A percentile compares a stretch with the other conserved stretches of the same genome.
These are phyloP conservation scores for Salvia rosmarinus DNA, from an alignment of 257 asterid genomes.

Conservation along the genomic window DNA sequence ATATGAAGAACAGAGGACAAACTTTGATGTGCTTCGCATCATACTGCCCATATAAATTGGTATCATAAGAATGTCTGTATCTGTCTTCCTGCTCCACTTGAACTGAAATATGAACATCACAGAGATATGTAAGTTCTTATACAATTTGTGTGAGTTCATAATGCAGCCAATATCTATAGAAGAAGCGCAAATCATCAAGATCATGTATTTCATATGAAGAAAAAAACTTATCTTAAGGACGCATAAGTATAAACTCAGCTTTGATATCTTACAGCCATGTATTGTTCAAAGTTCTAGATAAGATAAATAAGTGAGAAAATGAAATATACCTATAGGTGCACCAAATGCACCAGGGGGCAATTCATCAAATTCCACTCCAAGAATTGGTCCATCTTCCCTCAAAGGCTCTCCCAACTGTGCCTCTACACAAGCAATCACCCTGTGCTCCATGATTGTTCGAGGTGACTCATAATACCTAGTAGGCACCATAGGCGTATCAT, in stretches of 20 bases:
- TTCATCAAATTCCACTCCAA: conserved; percentile 94
- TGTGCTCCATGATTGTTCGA: conserved; percentile 65
- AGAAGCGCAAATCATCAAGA: conserved; percentile 7
- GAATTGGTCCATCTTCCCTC: conserved; percentile 82
- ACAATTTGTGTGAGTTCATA: conserved; percentile 1
- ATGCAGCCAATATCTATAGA: neutral
- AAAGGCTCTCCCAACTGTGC: conserved; percentile 92
- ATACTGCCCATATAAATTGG: conserved; percentile 64
- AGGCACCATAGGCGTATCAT: conserved; percentile 53
- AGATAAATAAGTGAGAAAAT: neutral
- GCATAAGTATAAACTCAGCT: conserved; percentile 4
- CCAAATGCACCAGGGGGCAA: conserved; percentile 99
- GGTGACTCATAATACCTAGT: conserved; percentile 72
- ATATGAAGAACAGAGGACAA: conserved; percentile 44
- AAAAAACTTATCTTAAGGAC: neutral
- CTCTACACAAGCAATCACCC: conserved; percentile 85
- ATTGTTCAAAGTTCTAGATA: conserved; percentile 25
- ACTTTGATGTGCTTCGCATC: conserved; percentile 70
- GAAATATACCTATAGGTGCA: conserved; percentile 76
- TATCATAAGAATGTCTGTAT: conserved; percentile 64
- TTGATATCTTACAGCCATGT: conserved; percentile 9
- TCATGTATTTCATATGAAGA: neutral
- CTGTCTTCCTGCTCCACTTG: conserved; percentile 60
- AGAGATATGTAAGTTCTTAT: conserved; percentile 33
- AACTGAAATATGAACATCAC: conserved; percentile 48